Base-by-base conservation (phyloP, 495 filamentous ascomycete species). In the Podospora appendiculata region DNA sequence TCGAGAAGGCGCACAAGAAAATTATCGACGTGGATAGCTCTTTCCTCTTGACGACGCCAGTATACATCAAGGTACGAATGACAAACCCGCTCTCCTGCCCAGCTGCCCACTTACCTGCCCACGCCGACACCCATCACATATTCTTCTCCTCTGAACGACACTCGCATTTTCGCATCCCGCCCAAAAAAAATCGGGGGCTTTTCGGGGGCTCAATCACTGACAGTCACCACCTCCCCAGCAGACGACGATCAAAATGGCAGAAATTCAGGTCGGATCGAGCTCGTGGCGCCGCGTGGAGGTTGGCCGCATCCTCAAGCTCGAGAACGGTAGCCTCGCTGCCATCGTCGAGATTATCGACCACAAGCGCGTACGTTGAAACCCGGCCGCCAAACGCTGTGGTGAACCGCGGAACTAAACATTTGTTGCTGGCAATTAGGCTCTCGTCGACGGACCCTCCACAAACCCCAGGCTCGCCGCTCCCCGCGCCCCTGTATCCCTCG, bases 271-370 rank as follows among this genome's bases (percentile, higher is more conserved):
- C 56, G 65, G 61, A 58, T 48, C 58, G 47, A 68, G 63, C 56
- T 58, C 57, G 44, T 95, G 87, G 88, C 90, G 89, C 73, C 79
- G 87, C 67, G 89, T 99, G 69, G 90, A 99, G 81, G 88, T 96
- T 76, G 94, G 94, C 79, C 90, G 94, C 64, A 86, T 93, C 59
- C 83, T 96, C 58, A 64, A 68, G 58, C 86, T 83, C 58, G 88
- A 82, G 79, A 78, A 71, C 57, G 91, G 90, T 75, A 87, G 86
- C 73, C 82, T 97, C 57, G 94, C 90, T 57, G 77, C 81, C 66
- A 93, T 99, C 70, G 90, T 96, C 73, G 90, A 97, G 84, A 95
- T 99, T 73, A 91, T 97, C 75, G 94, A 97, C 77, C 93, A 99
- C 87, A 95, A 95, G 82, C 89, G 93, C 74, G 93, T 97, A 95